These are phyloP conservation scores for Zygosaccharomyces gambellarensis DNA, from an alignment of 805 yeast species.

Conservation along the genomic window DNA sequence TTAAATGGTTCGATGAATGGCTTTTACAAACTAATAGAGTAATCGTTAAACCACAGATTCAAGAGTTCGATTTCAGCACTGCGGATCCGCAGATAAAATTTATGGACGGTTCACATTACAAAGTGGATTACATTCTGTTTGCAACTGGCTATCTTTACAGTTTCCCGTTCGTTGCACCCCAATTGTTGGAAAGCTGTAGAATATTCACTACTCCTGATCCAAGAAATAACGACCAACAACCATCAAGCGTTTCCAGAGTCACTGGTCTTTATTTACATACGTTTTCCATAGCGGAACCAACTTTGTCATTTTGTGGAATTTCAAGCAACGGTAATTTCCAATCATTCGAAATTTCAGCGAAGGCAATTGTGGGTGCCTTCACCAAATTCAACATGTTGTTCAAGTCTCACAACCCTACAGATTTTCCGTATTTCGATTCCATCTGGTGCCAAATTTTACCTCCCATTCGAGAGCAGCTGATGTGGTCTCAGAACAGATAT, in stretches of 20 bases:
- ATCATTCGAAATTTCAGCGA: slow-evolving; percentile 20
- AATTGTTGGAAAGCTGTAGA: slow-evolving; percentile 13
- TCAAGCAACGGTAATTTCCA: slow-evolving; percentile 23
- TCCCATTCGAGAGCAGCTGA: slow-evolving; percentile 15
- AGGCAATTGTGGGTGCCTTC: slow-evolving; percentile 18
- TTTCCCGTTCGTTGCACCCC: slow-evolving; percentile 18
- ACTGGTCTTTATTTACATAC: slow-evolving; percentile 44
- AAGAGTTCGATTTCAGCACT: slow-evolving; percentile 22
- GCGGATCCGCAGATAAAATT: slow-evolving; percentile 27
- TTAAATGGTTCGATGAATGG: slow-evolving; percentile 38
- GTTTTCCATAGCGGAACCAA: slow-evolving; percentile 44
- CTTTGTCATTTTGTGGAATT: slow-evolving; percentile 42
- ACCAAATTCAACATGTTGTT: slow-evolving; percentile 12
- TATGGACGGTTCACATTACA: slow-evolving; percentile 30
- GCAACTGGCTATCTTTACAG: slow-evolving; percentile 45
- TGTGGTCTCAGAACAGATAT: slow-evolving; percentile 17
- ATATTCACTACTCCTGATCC: slow-evolving; percentile 19
- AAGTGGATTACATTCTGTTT: slow-evolving; percentile 39
- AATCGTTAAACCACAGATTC: slow-evolving; percentile 31
- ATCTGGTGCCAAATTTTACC: slow-evolving; percentile 21
- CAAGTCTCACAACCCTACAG: slow-evolving; percentile 9
- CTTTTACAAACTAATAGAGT: slow-evolving; percentile 30
- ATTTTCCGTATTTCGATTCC: slow-evolving; percentile 18
- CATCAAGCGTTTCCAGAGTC: slow-evolving; percentile 31
- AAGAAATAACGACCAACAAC: slow-evolving; percentile 9